Evolutionary conservation across 1,284 basidiomycete species (phyloP).

Genomic region (Golubevia sp.): DNA sequence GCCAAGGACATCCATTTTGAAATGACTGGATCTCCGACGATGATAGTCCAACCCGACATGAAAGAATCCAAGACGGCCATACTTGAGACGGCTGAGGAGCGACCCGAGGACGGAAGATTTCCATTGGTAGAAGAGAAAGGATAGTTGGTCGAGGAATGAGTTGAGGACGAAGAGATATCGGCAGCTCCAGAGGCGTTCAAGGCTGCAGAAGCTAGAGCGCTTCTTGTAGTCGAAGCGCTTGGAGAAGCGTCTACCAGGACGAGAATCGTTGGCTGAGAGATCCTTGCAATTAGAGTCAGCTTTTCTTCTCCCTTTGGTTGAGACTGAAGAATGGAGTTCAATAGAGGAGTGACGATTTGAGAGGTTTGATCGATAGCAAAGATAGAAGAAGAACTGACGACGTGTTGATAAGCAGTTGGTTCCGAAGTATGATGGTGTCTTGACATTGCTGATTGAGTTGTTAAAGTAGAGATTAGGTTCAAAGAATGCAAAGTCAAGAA

Average conservation of each 20-base stretch:
- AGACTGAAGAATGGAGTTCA: constrained; percentile 31
- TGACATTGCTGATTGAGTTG: constrained; percentile 58
- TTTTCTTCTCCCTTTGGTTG: constrained; percentile 29
- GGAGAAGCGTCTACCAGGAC: constrained; percentile 73
- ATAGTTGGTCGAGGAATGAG: too few species aligned
- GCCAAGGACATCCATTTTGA: constrained; percentile 59
- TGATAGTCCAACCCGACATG: constrained; percentile 51
- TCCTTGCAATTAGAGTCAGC: constrained; percentile 41
- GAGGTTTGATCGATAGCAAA: constrained; percentile 19
- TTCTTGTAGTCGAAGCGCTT: constrained; percentile 14
- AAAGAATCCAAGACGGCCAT: constrained; percentile 65
- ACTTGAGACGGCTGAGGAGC: not conserved
- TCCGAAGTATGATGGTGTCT: constrained; percentile 62
- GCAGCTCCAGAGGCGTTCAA: constrained; percentile 38
- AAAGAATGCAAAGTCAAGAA: constrained; percentile 54
- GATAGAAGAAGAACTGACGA: constrained; percentile 25
- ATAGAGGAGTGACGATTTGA: constrained; percentile 35
- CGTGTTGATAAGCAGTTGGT: constrained; percentile 49
- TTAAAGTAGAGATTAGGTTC: constrained; percentile 58
- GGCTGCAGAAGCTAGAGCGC: constrained; percentile 33
- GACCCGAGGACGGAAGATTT: too few species aligned
- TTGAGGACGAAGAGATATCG: constrained; percentile 1
- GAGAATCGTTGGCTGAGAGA: constrained; percentile 66
- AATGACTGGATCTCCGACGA: constrained; percentile 54
- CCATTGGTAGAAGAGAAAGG: not conserved